Percentiles rank a stretch among this genome's conserved stretches.
Conservation (phyloP, 331 rosid genomes). For the Saraca asoca region DNA sequence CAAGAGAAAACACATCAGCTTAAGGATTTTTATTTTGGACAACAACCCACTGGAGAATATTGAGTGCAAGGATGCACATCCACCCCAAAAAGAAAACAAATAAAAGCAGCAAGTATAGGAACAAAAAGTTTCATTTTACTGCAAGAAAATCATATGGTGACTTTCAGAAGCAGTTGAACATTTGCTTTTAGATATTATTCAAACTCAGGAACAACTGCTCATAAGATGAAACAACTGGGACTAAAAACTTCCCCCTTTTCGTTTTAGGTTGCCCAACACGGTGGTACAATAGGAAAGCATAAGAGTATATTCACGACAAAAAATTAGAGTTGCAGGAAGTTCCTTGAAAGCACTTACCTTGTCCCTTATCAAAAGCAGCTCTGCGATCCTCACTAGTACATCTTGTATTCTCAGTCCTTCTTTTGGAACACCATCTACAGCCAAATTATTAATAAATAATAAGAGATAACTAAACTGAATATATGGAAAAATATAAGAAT, state of each 20-base stretch:
- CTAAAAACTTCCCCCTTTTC: too few relatives aligned
- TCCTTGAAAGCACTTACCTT: conserved; percentile 58
- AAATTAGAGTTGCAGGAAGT: conserved; percentile 2
- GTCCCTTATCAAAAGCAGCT: conserved; percentile 66
- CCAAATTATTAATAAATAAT: conserved; percentile 30
- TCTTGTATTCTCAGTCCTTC: conserved; percentile 93
- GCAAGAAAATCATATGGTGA: not conserved
- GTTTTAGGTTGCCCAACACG: not conserved
- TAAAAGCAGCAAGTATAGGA: not conserved
- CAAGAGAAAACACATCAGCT: conserved; percentile 32
- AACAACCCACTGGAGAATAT: too few relatives aligned
- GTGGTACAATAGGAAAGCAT: not conserved
- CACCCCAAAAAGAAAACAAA: not conserved
- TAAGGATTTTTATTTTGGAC: too few relatives aligned
- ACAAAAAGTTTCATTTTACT: not conserved
- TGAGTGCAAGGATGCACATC: not conserved
- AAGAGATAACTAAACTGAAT: conserved; percentile 27
- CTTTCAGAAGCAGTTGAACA: conserved; percentile 13
- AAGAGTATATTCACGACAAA: conserved; percentile 2
- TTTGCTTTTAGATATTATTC: not conserved
- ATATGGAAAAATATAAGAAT: not conserved
- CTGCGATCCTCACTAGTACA: conserved; percentile 89
- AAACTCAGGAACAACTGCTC: conserved; percentile 6
- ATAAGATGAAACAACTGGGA: not conserved
- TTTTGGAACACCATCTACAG: conserved; percentile 97